These are phyloP conservation scores for Trametes cingulata DNA, from an alignment of 768 basidiomycete genomes.

Conservation along the genomic window DNA sequence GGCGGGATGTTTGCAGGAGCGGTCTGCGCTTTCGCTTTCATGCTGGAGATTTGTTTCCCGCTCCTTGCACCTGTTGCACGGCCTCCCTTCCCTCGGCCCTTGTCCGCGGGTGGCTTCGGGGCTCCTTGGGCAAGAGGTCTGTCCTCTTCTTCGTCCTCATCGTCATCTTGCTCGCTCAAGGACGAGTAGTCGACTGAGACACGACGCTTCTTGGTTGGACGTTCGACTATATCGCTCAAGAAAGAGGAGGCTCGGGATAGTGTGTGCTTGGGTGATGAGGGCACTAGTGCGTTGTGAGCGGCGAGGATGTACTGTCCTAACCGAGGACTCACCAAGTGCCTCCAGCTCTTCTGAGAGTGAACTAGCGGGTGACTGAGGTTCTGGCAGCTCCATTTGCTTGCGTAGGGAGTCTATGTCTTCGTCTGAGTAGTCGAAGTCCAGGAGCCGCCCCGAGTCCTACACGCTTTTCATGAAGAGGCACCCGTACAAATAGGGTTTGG, in stretches of 20 bases:
- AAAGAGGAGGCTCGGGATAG: conserved; percentile 36
- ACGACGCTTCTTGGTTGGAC: conserved; percentile 31
- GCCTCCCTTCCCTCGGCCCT: conserved; percentile 12
- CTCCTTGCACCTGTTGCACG: conserved; percentile 30
- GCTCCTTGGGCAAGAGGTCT: conserved; percentile 25
- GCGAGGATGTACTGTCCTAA: neutral
- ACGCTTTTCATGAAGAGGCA: neutral
- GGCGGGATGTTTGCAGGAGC: conserved; percentile 48
- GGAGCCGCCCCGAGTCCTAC: conserved; percentile 72
- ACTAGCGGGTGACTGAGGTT: conserved; percentile 50
- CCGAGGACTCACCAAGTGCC: conserved; percentile 49
- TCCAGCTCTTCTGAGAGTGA: conserved; percentile 46
- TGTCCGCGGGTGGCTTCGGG: neutral
- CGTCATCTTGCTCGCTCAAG: conserved; percentile 26
- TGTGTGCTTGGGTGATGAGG: conserved; percentile 31
- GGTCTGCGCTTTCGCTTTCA: conserved; percentile 61
- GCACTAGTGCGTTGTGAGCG: conserved; percentile 8
- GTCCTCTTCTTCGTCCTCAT: conserved; percentile 27
- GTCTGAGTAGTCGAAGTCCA: conserved; percentile 80
- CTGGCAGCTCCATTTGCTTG: conserved; percentile 64
- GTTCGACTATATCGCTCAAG: conserved; percentile 29
- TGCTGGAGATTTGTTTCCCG: conserved; percentile 58
- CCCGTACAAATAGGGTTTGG: neutral
- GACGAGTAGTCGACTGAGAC: conserved; percentile 32
- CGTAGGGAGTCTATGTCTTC: conserved; percentile 68